Percentiles rank a stretch among this genome's conserved stretches.
phyloP scores from a whole-genome alignment of 2,329 filamentous ascomycete genomes.

The Herpotrichia juniperi region DNA sequence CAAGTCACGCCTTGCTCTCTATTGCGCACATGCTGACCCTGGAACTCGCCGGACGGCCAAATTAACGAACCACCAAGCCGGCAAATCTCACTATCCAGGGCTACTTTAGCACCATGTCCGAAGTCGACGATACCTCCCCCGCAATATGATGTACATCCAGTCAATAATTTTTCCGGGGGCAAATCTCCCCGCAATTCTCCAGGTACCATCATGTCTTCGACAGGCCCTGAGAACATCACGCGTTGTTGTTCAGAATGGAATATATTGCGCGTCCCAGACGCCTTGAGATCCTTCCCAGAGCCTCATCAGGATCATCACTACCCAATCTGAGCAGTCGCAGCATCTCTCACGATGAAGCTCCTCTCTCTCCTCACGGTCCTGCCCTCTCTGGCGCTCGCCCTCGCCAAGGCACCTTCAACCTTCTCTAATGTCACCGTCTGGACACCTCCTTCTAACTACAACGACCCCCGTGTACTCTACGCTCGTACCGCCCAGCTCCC shows the following conservation, averaged over 20 bases:
- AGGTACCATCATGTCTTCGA: background rate
- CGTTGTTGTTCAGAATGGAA: background rate
- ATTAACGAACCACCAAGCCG: constrained; percentile 14
- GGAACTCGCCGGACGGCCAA: background rate
- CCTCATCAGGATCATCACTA: background rate
- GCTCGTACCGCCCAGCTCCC: constrained; percentile 56
- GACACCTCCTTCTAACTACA: constrained; percentile 52
- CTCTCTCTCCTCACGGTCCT: constrained; percentile 28
- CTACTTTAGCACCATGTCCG: constrained; percentile 20
- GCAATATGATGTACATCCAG: constrained; percentile 17
- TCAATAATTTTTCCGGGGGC: constrained; percentile 28
- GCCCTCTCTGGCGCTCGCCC: constrained; percentile 26
- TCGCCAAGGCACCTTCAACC: constrained; percentile 28
- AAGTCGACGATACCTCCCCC: constrained; percentile 22
- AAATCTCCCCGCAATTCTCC: constrained; percentile 18
- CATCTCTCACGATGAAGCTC: constrained; percentile 37
- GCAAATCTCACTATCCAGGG: constrained; percentile 15
- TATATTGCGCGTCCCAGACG: background rate
- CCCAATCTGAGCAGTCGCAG: background rate
- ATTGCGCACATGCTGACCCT: no score
- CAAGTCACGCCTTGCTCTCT: background rate
- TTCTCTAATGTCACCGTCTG: constrained; percentile 49
- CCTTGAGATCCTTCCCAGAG: background rate
- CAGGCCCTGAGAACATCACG: background rate
- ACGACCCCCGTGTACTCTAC: constrained; percentile 57